Evolutionary conservation across 352 stramenopile genomes (phyloP).

Genomic region (Globisporangium heterothallicum): DNA sequence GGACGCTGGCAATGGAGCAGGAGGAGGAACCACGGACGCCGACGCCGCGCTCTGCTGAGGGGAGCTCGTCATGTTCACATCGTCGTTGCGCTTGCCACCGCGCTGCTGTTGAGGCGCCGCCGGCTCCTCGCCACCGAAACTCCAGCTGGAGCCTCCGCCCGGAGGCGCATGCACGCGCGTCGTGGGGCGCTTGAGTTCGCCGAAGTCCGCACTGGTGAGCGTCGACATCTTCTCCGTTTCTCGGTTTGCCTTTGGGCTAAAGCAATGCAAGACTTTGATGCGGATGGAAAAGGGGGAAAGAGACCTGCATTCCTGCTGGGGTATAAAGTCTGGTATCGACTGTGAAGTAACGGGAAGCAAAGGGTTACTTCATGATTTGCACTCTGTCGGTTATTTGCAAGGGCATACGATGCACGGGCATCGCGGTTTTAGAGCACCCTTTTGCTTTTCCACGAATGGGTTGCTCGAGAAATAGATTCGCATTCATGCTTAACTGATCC

Average conservation of each 20-base stretch:
- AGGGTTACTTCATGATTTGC: not conserved
- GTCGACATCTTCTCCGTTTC: constrained; percentile 51
- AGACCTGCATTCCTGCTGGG: too few species aligned
- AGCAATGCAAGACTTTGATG: not conserved
- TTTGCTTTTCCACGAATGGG: too few species aligned
- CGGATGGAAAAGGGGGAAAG: not conserved
- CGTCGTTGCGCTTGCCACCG: constrained; percentile 16
- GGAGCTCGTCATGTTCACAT: constrained; percentile 19
- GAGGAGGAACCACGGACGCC: constrained; percentile 11
- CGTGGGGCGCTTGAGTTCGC: constrained; percentile 76
- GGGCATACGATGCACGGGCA: too few species aligned
- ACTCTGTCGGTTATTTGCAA: too few species aligned
- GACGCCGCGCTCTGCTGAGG: too few species aligned
- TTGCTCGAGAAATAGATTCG: too few species aligned
- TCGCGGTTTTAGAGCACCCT: too few species aligned
- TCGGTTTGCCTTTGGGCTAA: too few species aligned
- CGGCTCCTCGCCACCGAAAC: constrained; percentile 40
- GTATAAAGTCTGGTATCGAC: not conserved
- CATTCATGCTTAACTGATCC: too few species aligned
- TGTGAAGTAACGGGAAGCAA: not conserved
- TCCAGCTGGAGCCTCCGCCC: constrained; percentile 76
- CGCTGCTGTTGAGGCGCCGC: constrained; percentile 20
- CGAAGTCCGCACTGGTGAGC: constrained; percentile 77
- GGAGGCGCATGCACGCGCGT: constrained; percentile 79
- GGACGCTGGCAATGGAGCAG: constrained; percentile 16